Base-by-base conservation (phyloP, 2,329 filamentous ascomycete species). In the Trichothecium roseum region DNA sequence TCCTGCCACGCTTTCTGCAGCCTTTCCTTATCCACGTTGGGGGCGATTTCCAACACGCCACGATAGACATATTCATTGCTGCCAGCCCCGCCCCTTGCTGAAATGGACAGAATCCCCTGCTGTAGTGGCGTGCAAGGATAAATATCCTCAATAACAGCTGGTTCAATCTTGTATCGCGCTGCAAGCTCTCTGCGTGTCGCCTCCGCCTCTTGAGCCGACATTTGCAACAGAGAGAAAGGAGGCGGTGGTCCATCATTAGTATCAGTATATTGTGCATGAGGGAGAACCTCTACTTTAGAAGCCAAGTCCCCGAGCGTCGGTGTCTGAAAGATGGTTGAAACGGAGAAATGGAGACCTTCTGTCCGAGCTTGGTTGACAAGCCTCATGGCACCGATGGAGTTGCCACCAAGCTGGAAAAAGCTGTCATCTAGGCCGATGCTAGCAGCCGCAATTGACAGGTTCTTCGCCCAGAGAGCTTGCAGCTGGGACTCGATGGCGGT, bases 331-430 rank as follows among this genome's bases (percentile, higher is more conserved):
- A 69, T 60, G n/a, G 63, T 55, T 1, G 59, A 58, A 1, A 70
- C 66, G 2, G 53, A 60, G n/a, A 70, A 35, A 5, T 50, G 39
- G 17, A 67, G 44, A 0, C 56, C 59, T 16, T 57, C 49, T 18
- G 54, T 50, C 27, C 63, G 50, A 3, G 60, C 59, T 17, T 57
- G 55, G 12, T 62, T 56, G 2, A 68, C 66, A 2, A 71, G 43
- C 38, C 59, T 64, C 60, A 71, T 73, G 1, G 66, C 66, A 1
- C 55, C 42, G 2, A 69, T 57, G 0, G 66, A 69, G 43, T 69
- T 63, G 15, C 67, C 67, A 6, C 67, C 66, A 0, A 68, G 54
- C 0, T 52, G 53, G 51, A 71, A 66, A 47, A 71, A 70, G 46
- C 60, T 66, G 41, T 68, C 60, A 3, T 63, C 56, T 2, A 55